A percentile compares a stretch with the other conserved stretches of the same genome.
phyloP scores from a whole-genome alignment of 139 green algal genomes.

The Tetraselmis chui region DNA sequence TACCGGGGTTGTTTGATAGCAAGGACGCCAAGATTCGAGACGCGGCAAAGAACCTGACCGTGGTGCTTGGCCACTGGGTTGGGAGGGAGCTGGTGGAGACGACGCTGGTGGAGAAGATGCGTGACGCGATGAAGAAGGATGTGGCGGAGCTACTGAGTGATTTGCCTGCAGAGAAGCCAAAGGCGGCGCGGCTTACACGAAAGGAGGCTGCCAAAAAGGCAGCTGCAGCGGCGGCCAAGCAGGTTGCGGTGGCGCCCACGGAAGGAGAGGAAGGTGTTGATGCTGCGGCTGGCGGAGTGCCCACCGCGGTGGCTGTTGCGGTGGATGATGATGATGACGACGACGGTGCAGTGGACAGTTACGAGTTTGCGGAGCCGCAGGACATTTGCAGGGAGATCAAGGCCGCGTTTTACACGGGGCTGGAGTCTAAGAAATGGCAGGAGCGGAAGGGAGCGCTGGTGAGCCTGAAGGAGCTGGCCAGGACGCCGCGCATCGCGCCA shows the following conservation, averaged over 20 bases:
- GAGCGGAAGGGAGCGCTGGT: conserved; percentile 65
- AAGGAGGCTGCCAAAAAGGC: conserved; percentile 49
- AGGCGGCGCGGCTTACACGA: conserved; percentile 53
- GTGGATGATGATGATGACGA: conserved; percentile 11
- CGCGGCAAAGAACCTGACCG: conserved; percentile 76
- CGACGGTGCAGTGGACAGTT: conserved; percentile 47
- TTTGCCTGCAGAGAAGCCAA: conserved; percentile 13
- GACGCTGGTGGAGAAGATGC: conserved; percentile 77
- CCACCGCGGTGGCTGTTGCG: conserved; percentile 3
- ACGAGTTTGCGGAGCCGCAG: conserved; percentile 69
- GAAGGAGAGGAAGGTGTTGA: background rate
- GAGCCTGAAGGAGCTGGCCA: conserved; percentile 46
- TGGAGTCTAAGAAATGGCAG: conserved; percentile 81
- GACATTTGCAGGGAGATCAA: conserved; percentile 41
- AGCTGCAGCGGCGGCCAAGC: conserved; percentile 11
- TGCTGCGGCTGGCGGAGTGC: background rate
- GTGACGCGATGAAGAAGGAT: conserved; percentile 83
- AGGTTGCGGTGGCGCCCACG: too few species aligned
- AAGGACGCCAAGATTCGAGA: conserved; percentile 78
- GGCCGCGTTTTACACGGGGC: conserved; percentile 63
- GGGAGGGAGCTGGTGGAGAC: conserved; percentile 59
- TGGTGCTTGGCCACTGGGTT: conserved; percentile 74
- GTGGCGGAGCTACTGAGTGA: conserved; percentile 49
- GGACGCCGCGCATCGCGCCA: background rate
- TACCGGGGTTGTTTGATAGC: conserved; percentile 76